Evolutionary conservation across 2,329 filamentous ascomycete species (phyloP), one percentile per base, ranked within the genome.

Genomic region (Thelonectria blattea): DNA sequence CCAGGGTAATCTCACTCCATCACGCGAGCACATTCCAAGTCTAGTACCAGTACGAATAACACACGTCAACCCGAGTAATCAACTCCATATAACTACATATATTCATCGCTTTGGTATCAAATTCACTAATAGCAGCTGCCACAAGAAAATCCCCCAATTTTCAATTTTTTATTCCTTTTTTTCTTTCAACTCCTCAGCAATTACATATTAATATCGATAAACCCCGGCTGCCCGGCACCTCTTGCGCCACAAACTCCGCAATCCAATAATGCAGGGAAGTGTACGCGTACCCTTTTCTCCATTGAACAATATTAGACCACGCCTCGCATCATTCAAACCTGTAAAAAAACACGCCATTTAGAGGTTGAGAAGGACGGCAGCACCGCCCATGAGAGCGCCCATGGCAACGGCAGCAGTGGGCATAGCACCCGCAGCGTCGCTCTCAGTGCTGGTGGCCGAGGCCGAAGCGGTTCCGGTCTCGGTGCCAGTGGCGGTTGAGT

Each of bases 331-430:
- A 24, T 12, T 34, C 17, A 34, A 24, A 27, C 22, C 18, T 45
- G 17, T 11, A 18, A 41, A 24, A 24, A 24, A 17, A 17, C 50
- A 42, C 18, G 11, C 27, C 24, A 6, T 52, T 47, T 55, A 60
- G 52, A 60, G 32, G 57, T 60, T 60, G 52, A 47, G 45, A 14
- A 60, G 57, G 14, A 55, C 30, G 20, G 57, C 57, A 14, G 57
- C 57, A 47, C 57, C 57, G 30, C 57, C 57, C 47, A 60, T 42
- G 39, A 60, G 57, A 27, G 57, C 57, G 3, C 57, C 57, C 52
- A 60, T 55, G 10, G 57, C 57, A 6, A 60, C 22, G 7, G 30
- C 57, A 4, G 57, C 57, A 17, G 57, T 60, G 57, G 57, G 57
- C 32, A 56, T 56, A 47, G 52, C 24, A 11, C 57, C 57, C 22